phyloP scores from a whole-genome alignment of 2,329 filamentous ascomycete species.

The Pseudonectria buxi region DNA sequence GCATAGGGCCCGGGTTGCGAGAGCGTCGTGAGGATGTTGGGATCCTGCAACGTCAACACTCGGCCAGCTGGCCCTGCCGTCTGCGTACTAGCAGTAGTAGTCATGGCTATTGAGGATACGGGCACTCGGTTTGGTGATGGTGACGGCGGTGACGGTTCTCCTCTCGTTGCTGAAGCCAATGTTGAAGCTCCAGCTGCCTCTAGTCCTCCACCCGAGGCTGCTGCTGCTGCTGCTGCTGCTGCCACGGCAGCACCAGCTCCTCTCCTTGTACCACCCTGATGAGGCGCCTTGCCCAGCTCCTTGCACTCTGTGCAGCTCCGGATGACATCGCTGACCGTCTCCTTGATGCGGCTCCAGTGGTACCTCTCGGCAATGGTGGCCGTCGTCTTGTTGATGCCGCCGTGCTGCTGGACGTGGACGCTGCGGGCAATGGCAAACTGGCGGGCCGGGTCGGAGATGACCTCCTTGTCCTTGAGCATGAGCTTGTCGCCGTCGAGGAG shows the following conservation, averaged over 20 bases:
- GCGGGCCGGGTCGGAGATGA: slow-evolving; percentile 79
- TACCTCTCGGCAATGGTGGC: slow-evolving; percentile 89
- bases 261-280: slow-evolving; percentile 21
- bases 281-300: slow-evolving; percentile 58
- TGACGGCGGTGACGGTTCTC: neutral
- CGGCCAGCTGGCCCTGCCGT: slow-evolving; percentile 11
- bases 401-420: slow-evolving; percentile 70
- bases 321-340: slow-evolving; percentile 92
- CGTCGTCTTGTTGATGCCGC: slow-evolving; percentile 97
- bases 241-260: slow-evolving; percentile 2
- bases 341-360: slow-evolving; percentile 97
- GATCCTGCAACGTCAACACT: slow-evolving; percentile 24
- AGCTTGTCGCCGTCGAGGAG: slow-evolving; percentile 70
- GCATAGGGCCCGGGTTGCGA: slow-evolving; percentile 35
- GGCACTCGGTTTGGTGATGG: too few species aligned
- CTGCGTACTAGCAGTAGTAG: slow-evolving; percentile 3
- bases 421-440: slow-evolving; percentile 85
- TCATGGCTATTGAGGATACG: too few species aligned
- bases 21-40: slow-evolving; percentile 21
- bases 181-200: slow-evolving; percentile 1
- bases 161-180: neutral
- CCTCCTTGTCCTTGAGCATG: slow-evolving; percentile 97
- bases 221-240: slow-evolving; percentile 1
- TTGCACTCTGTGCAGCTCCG: slow-evolving; percentile 87
- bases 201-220: slow-evolving; percentile 5